These are phyloP conservation scores for Beauveria brongniartii DNA, from an alignment of 2,329 filamentous ascomycete genomes.

Conservation along the genomic window DNA sequence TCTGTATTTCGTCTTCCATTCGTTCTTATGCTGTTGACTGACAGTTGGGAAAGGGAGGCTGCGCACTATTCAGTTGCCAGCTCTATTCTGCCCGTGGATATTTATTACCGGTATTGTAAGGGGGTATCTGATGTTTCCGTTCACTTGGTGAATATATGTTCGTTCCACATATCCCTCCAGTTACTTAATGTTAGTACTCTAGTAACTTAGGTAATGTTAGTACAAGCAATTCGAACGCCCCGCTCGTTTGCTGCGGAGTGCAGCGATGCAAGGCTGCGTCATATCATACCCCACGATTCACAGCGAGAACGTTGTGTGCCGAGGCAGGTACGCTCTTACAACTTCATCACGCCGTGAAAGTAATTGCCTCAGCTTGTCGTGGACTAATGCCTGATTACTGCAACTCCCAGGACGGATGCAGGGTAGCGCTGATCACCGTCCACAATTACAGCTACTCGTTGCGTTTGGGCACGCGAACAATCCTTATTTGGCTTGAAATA, in stretches of 20 bases:
- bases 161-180: neutral
- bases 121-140: too few species aligned
- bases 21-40: too few species aligned
- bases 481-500: neutral
- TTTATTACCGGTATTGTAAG: too few species aligned
- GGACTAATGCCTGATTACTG: neutral
- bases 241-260: neutral
- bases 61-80: too few species aligned
- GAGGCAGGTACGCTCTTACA: neutral
- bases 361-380: neutral
- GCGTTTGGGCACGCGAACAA: neutral
- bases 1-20: too few species aligned
- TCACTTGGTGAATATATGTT: neutral
- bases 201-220: too few species aligned
- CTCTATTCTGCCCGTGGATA: too few species aligned
- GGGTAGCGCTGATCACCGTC: neutral
- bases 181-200: too few species aligned
- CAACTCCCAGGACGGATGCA: neutral
- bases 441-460: neutral
- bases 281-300: neutral
- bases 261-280: conserved; percentile 3
- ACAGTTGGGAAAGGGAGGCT: too few species aligned
- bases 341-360: neutral
- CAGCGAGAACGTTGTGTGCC: neutral
- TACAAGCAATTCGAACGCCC: neutral